Base-by-base conservation (phyloP, 2,329 filamentous ascomycete species). In the Cladosporium sp. region DNA sequence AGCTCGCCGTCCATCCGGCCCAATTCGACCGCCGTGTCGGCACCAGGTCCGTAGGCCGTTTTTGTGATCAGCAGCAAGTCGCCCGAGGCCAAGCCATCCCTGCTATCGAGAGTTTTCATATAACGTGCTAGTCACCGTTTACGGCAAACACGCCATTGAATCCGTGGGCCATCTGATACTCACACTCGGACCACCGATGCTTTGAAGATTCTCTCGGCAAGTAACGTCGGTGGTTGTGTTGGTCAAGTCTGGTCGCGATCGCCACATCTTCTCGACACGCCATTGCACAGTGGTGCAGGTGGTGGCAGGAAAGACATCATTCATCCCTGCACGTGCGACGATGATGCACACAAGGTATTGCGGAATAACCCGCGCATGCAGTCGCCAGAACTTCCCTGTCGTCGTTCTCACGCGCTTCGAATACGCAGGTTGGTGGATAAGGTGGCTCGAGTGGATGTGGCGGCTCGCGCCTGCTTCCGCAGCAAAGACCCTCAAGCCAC, bases 161-260 rank as follows among this genome's bases (percentile, higher is more conserved):
- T 32, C 51, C 61, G 32, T 64, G 34, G 59, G 18, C 61, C 61
- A n/a, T 64, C 49, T 64, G 61, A 64, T 64, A 57, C 61, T 34
- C 41, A 52, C 60, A 64, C 61, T 64, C 61, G 61, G 61, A 34
- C 57, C 57, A 15, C 38, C 38, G 24, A 59, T 38, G 14, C 57
- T 59, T 21, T 34, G 55, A 41, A 34, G 30, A 58, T 10, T 11
- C 11, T 18, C 21, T 62, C 61, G 61, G 61, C 61, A 64, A 26
- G 51, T 64, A 38, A 24, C 24, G 18, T 32, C 61, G 61, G 61
- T 34, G 51, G 34, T 47, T 64, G 36, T 59, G 21, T 30, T 14
- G 26, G 5, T 36, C 26, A 47, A 47, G n/a, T 47, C 41, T 47
- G 41, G 41, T 12, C 7, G 41, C 41, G n/a, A 47, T 47, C 41